A percentile compares a stretch with the other conserved stretches of the same genome.
These are phyloP conservation scores for Pythium sukuiense DNA, from an alignment of 352 stramenopile species.

Conservation along the genomic window DNA sequence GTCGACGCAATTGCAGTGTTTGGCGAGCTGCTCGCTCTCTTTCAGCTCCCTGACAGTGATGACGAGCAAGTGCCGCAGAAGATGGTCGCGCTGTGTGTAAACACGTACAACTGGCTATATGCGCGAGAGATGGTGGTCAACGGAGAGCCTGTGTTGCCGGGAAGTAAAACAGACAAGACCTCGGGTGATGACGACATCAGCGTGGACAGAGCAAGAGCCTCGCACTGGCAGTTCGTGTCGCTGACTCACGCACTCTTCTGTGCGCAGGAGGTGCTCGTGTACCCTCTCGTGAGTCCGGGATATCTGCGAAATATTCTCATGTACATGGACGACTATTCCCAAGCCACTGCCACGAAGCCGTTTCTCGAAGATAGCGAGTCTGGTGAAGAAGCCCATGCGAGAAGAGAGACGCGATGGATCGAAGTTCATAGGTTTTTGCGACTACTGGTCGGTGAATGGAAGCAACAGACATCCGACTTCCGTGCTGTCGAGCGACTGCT, in stretches of 20 bases:
- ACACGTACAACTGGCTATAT: constrained; percentile 60
- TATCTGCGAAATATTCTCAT: constrained; percentile 60
- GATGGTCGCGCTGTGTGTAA: constrained; percentile 58
- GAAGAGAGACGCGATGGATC: constrained; percentile 33
- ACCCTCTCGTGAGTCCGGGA: constrained; percentile 62
- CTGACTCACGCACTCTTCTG: constrained; percentile 57
- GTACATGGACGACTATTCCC: constrained; percentile 54
- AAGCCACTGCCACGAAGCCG: constrained; percentile 30
- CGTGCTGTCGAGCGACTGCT: constrained; percentile 46
- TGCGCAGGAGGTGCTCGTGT: constrained; percentile 67
- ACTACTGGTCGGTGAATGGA: constrained; percentile 69
- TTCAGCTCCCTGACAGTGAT: constrained; percentile 24
- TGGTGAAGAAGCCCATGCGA: not conserved
- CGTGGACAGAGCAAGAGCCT: constrained; percentile 29
- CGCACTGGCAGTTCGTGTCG: constrained; percentile 62
- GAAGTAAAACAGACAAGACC: not conserved
- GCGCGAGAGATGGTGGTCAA: constrained; percentile 61
- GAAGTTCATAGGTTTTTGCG: constrained; percentile 69
- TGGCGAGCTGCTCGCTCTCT: constrained; percentile 60
- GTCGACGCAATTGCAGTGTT: constrained; percentile 68
- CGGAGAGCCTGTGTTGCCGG: constrained; percentile 30
- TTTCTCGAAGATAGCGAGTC: not conserved
- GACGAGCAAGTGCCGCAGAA: constrained; percentile 43
- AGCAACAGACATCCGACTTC: constrained; percentile 61
- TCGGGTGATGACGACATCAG: constrained; percentile 2